Evolutionary conservation across 1,284 basidiomycete species (phyloP).

Genomic region (Ustilago trichophora): DNA sequence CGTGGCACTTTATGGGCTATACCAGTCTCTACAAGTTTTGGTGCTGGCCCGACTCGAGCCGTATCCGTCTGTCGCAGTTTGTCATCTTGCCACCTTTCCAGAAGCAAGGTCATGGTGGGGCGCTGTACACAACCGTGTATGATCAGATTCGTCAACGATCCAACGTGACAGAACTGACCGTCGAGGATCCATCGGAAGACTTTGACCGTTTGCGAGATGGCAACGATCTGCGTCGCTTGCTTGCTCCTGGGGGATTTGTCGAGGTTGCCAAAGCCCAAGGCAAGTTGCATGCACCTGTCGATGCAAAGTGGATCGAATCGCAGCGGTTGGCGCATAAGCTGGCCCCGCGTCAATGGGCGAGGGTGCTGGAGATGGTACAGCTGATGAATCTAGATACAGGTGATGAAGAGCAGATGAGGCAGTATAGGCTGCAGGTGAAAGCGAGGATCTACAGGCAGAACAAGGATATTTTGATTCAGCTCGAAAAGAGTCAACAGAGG

Average conservation of each 20-base stretch:
- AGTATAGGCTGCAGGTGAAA: constrained; percentile 77
- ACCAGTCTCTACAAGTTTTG: constrained; percentile 58
- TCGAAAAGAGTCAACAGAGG: constrained; percentile 83
- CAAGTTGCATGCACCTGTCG: constrained; percentile 78
- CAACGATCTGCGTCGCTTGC: constrained; percentile 85
- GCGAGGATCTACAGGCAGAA: constrained; percentile 93
- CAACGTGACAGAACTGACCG: constrained; percentile 85
- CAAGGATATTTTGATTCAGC: constrained; percentile 84
- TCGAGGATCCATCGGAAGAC: constrained; percentile 95
- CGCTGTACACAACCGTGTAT: constrained; percentile 87
- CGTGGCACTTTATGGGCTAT: constrained; percentile 76
- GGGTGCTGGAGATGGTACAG: constrained; percentile 90
- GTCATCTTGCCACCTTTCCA: constrained; percentile 92
- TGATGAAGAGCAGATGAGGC: constrained; percentile 72
- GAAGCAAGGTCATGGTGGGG: constrained; percentile 75
- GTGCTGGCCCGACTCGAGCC: constrained; percentile 49
- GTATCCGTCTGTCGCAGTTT: constrained; percentile 76
- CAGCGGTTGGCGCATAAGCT: constrained; percentile 87
- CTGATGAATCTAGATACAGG: constrained; percentile 76
- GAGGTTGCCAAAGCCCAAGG: constrained; percentile 67
- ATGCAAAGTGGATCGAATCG: constrained; percentile 80
- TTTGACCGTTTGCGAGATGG: constrained; percentile 94
- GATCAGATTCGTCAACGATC: constrained; percentile 76
- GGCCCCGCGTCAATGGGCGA: constrained; percentile 90
- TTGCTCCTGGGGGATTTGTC: constrained; percentile 73